Conservation (phyloP, 805 yeast genomes). For the Candida koratica region DNA sequence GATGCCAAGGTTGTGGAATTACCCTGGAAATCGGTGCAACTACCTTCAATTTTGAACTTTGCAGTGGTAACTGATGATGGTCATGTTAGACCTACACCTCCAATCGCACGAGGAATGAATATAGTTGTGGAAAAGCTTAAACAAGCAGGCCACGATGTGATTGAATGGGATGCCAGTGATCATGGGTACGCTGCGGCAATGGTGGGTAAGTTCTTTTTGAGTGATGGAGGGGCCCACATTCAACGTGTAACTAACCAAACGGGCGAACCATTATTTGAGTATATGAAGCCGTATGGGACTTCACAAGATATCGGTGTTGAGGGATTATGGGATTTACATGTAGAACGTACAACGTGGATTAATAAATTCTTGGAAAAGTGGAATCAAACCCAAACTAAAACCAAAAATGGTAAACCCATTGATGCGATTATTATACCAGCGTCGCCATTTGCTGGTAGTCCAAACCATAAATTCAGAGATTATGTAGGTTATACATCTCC, state of each 20-base stretch:
- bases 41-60: conserved; percentile 38
- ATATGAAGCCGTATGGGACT: conserved; percentile 53
- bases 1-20: conserved; percentile 47
- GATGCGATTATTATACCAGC: conserved; percentile 54
- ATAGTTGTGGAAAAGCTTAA: conserved; percentile 49
- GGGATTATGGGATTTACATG: conserved; percentile 40
- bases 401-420: conserved; percentile 49
- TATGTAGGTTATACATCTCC: conserved; percentile 61
- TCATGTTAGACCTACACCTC: conserved; percentile 68
- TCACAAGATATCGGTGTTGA: conserved; percentile 50
- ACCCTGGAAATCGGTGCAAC: conserved; percentile 48
- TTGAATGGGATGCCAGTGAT: conserved; percentile 54
- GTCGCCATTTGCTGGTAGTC: conserved; percentile 64
- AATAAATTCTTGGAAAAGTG: conserved; percentile 55
- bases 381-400: conserved; percentile 49
- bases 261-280: conserved; percentile 67
- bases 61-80: conserved; percentile 67
- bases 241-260: conserved; percentile 48
- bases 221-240: conserved; percentile 66
- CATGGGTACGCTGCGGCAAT: conserved; percentile 57
- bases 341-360: conserved; percentile 48
- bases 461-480: conserved; percentile 55
- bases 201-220: conserved; percentile 51
- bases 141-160: conserved; percentile 55
- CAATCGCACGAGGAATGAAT: conserved; percentile 54